Percentiles rank a stretch among this genome's conserved stretches.
These are phyloP conservation scores for Neofusicoccum laricinum DNA, from an alignment of 2,329 filamentous ascomycete genomes.

Conservation along the genomic window DNA sequence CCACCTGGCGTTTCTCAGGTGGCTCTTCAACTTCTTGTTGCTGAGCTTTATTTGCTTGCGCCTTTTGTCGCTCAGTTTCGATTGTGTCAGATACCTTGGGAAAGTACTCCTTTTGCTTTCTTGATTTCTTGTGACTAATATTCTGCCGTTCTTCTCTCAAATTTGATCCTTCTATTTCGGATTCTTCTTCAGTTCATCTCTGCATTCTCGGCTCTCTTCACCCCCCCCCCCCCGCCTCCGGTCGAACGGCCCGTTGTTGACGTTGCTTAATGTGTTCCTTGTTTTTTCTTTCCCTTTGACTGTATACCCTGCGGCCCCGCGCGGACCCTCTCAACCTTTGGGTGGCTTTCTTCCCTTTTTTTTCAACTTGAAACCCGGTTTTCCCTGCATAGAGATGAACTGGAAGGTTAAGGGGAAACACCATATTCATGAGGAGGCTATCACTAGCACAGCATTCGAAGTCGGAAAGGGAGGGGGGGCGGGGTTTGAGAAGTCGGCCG, in stretches of 20 bases:
- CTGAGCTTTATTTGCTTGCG: background rate
- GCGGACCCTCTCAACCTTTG: background rate
- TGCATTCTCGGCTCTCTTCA: background rate
- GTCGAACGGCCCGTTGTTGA: background rate
- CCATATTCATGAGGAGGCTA: no score
- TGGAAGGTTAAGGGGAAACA: no score
- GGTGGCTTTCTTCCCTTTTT: background rate
- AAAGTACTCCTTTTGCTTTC: background rate
- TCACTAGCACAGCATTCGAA: no score
- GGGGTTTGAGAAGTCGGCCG: no score
- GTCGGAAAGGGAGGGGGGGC: no score
- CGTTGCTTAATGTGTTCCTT: background rate
- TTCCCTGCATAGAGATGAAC: no score
- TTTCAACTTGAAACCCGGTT: no score
- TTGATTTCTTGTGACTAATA: background rate
- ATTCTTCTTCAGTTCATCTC: background rate
- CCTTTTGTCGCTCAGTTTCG: background rate
- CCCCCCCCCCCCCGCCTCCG: background rate
- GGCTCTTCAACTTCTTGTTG: background rate
- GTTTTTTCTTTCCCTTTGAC: background rate
- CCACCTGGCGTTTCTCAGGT: no score
- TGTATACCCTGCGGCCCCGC: background rate
- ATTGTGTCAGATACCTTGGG: background rate
- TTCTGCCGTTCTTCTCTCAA: background rate
- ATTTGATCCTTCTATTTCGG: background rate